Base-by-base conservation (phyloP, 352 stramenopile genomes). In the Phytopythium oedochilum region DNA sequence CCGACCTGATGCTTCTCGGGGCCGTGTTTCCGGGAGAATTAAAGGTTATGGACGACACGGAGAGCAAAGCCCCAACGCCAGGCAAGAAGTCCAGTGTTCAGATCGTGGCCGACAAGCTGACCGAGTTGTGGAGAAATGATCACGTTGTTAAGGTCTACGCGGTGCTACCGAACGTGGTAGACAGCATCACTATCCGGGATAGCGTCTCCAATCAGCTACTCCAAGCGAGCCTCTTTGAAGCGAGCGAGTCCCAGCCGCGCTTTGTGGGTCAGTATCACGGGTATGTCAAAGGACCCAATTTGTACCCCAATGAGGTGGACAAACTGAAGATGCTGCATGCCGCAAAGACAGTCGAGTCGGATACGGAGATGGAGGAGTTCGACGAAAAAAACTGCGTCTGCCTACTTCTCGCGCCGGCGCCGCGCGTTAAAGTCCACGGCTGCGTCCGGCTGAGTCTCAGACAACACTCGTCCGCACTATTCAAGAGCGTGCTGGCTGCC, bases 231-330 rank as follows among this genome's bases (percentile, higher is more conserved):
- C 51, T 88, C 3, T 35, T 59, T 3, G 66, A 75, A 15, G 55
- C 66, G n/a, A 66, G 61, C 8, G 47, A 77, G 32, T 39, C 44
- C 1, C 70, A 64, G 15, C 76, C 80, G 9, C 69, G 70, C 10
- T 88, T 89, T 20, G 29, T 88, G 12, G 75, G 74, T 2, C 75
- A 86, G 54, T 86, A 73, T 29, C 80, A 91, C 38, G 80, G 80
- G 5, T 91, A 70, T 40, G 45, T 75, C 15, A 63, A 66, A 6
- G 69, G 73, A 0, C 43, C 45, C 2, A 54, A 60, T 12, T 62
- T 87, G n/a, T 58, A 45, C 8, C 53, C 67, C 17, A 26, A 46
- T 2, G 75, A 89, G 40, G 45, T 36, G n/a, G 20, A 38, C 0
- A 78, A 69, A 18, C 57, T 87, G 0, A 48, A 58, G 29, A 31